These are phyloP conservation scores for Telfairia occidentalis DNA, from an alignment of 331 rosid genomes.

Conservation along the genomic window DNA sequence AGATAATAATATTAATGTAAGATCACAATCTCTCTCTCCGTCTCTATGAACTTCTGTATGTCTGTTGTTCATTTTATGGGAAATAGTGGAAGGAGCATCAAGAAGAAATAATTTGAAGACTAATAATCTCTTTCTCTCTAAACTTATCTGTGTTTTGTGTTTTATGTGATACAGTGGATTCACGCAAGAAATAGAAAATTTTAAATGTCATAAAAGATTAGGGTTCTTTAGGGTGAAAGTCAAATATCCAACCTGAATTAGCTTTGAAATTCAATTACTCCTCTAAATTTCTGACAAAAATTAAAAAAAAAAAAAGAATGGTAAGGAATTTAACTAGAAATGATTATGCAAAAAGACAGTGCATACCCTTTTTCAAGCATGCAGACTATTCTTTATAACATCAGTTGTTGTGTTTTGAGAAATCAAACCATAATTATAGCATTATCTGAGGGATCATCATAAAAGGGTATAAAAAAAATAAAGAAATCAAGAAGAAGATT, in stretches of 20 bases:
- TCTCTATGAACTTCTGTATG: not conserved
- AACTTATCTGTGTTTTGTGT: not conserved
- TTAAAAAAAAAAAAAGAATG: not conserved
- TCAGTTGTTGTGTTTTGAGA: not conserved
- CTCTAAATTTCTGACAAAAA: not conserved
- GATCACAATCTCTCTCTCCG: not conserved
- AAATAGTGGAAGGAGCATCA: not conserved
- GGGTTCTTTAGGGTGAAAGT: not conserved
- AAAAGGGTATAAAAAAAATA: not conserved
- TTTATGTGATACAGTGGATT: not conserved
- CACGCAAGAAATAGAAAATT: no score
- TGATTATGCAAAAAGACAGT: not conserved
- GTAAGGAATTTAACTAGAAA: not conserved
- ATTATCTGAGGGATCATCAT: not conserved
- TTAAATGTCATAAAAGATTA: not conserved
- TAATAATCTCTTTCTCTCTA: not conserved
- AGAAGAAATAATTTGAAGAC: slow-evolving; percentile 11
- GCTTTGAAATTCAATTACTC: not conserved
- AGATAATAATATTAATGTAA: slow-evolving; percentile 16
- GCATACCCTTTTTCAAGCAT: not conserved
- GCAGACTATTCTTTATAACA: not conserved
- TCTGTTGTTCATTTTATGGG: not conserved
- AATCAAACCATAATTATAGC: not conserved
- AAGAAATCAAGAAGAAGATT: not conserved
- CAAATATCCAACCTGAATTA: not conserved